Evolutionary conservation across 2,329 filamentous ascomycete species (phyloP).

Genomic region (Aspergillus novoparasiticus): DNA sequence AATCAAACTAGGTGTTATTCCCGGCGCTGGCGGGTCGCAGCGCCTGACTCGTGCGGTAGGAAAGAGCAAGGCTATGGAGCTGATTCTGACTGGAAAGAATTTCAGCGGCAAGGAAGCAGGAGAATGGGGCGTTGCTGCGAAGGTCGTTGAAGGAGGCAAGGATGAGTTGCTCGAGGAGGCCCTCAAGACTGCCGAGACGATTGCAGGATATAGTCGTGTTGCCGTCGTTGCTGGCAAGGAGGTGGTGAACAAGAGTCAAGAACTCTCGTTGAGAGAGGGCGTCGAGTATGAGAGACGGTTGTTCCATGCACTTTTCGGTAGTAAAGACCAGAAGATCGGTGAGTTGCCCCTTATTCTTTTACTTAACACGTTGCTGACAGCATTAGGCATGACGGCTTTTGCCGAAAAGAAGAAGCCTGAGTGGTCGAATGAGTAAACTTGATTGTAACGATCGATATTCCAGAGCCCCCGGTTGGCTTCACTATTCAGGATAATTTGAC

Average conservation of each 20-base stretch:
- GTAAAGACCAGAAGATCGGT: constrained; percentile 94
- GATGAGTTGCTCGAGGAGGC: constrained; percentile 82
- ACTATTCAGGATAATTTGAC: neutral
- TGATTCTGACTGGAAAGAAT: constrained; percentile 82
- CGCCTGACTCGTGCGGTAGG: constrained; percentile 79
- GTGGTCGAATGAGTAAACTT: constrained; percentile 75
- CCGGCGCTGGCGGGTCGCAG: constrained; percentile 89
- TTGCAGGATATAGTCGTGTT: constrained; percentile 84
- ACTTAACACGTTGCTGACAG: constrained; percentile 14
- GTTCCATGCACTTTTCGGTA: constrained; percentile 92
- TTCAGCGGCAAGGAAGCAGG: constrained; percentile 84
- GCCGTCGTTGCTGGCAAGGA: constrained; percentile 90
- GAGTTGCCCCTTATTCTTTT: constrained; percentile 33
- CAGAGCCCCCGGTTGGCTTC: neutral
- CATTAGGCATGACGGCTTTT: constrained; percentile 79
- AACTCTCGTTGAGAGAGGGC: constrained; percentile 81
- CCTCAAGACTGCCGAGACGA: constrained; percentile 81
- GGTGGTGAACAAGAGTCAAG: constrained; percentile 99
- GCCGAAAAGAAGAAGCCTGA: constrained; percentile 90
- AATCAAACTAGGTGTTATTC: constrained; percentile 91
- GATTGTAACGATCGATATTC: neutral
- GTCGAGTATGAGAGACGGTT: constrained; percentile 92
- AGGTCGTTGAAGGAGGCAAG: constrained; percentile 71
- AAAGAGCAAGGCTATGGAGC: constrained; percentile 86
- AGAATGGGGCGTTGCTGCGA: constrained; percentile 86